phyloP scores from a whole-genome alignment of 2,329 filamentous ascomycete species.

The Endoconidiophora laricicola region DNA sequence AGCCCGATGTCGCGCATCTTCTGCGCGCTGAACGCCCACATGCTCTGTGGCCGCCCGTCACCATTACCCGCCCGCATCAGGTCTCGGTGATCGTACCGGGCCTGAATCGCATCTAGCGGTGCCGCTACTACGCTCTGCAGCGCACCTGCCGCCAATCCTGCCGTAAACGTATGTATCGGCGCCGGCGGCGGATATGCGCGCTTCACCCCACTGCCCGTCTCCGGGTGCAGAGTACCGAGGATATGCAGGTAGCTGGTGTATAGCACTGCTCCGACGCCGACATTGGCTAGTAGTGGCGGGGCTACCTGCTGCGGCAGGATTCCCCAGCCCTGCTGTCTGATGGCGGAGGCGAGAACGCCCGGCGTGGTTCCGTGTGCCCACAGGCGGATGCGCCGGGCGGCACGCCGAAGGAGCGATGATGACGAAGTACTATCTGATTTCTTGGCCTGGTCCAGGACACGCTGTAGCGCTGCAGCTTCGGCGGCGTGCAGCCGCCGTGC shows the following conservation, averaged over 20 bases:
- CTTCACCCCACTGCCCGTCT: slow-evolving; percentile 37
- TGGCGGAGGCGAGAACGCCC: slow-evolving; percentile 49
- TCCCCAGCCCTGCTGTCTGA: slow-evolving; percentile 53
- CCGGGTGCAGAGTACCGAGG: slow-evolving; percentile 48
- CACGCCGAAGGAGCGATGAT: neutral
- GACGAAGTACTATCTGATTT: neutral
- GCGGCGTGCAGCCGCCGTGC: slow-evolving; percentile 23
- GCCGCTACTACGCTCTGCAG: slow-evolving; percentile 58
- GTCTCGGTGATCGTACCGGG: slow-evolving; percentile 47
- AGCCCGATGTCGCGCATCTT: slow-evolving; percentile 53
- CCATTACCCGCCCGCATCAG: slow-evolving; percentile 19
- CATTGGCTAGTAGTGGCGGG: slow-evolving; percentile 58
- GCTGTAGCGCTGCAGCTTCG: slow-evolving; percentile 17
- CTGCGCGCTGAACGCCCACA: slow-evolving; percentile 55
- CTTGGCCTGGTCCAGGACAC: slow-evolving; percentile 12
- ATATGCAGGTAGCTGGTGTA: slow-evolving; percentile 63
- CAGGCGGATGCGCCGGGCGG: slow-evolving; percentile 24
- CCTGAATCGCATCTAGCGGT: slow-evolving; percentile 59
- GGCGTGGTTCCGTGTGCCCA: slow-evolving; percentile 49
- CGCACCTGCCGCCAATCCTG: slow-evolving; percentile 51
- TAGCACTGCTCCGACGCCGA: slow-evolving; percentile 55
- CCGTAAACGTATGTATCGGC: slow-evolving; percentile 46
- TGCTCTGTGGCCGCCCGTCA: slow-evolving; percentile 32
- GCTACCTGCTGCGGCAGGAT: slow-evolving; percentile 64
- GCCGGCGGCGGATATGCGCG: slow-evolving; percentile 55